Evolutionary conservation across 2,329 filamentous ascomycete genomes (phyloP).

Genomic region (Colletotrichum lindemuthianum): DNA sequence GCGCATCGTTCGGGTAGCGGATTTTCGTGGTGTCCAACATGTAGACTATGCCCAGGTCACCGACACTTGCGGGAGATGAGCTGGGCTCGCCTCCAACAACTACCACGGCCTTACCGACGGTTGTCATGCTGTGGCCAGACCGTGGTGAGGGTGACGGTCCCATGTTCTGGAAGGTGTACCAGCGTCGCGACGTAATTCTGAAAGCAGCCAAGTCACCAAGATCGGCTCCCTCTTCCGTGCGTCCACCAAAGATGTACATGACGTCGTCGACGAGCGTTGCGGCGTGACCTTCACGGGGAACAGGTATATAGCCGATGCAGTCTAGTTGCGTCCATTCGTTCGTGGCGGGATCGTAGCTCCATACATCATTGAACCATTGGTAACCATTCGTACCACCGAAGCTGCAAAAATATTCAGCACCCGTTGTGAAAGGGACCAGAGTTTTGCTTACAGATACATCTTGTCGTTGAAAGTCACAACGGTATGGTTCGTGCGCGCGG

Average conservation of each 20-base stretch:
- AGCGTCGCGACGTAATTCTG: constrained; percentile 79
- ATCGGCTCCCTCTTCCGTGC: constrained; percentile 92
- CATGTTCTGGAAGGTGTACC: constrained; percentile 99
- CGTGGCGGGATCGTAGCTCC: constrained; percentile 87
- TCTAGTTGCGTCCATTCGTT: constrained; percentile 91
- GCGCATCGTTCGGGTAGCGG: constrained; percentile 86
- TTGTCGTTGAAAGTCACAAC: constrained; percentile 93
- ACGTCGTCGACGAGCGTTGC: constrained; percentile 94
- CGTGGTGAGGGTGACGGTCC: constrained; percentile 92
- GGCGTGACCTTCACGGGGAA: constrained; percentile 92
- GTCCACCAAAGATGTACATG: constrained; percentile 98
- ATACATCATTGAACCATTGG: constrained; percentile 99
- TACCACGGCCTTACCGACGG: constrained; percentile 90
- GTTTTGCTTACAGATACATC: constrained; percentile 81
- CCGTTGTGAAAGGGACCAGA: background rate
- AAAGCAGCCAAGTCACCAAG: constrained; percentile 91
- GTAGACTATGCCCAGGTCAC: constrained; percentile 89
- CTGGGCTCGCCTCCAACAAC: constrained; percentile 95
- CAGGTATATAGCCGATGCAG: constrained; percentile 97
- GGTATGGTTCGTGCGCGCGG: constrained; percentile 93
- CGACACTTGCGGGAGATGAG: constrained; percentile 80
- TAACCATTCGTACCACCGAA: constrained; percentile 97
- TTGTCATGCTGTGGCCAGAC: constrained; percentile 97
- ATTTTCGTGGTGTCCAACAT: constrained; percentile 96
- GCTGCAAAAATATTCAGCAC: constrained; percentile 54